Evolutionary conservation across 23 red algal species (phyloP).

Genomic region (Gracilaria gracilis): DNA sequence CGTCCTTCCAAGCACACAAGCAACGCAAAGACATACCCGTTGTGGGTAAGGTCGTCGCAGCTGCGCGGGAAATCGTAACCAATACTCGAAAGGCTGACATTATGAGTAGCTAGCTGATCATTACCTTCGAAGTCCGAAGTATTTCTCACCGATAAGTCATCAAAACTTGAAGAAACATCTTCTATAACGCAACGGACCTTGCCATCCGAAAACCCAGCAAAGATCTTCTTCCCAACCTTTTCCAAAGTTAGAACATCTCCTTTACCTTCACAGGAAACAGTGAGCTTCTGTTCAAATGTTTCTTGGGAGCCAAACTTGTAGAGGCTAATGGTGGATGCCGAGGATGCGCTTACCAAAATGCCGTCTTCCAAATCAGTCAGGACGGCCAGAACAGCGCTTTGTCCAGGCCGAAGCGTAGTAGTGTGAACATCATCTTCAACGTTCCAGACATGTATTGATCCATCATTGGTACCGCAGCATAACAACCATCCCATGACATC

Average conservation of each 20-base stretch:
- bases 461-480: constrained; percentile 72
- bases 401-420: constrained; percentile 32
- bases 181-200: constrained; percentile 73
- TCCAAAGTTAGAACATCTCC: constrained; percentile 74
- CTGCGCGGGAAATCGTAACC: constrained; percentile 42
- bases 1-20: constrained; percentile 38
- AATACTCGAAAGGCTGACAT: constrained; percentile 4
- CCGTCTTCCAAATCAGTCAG: constrained; percentile 42
- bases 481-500: constrained; percentile 54
- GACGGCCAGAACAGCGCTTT: constrained; percentile 56
- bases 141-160: not conserved
- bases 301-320: constrained; percentile 43
- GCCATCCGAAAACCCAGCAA: constrained; percentile 76
- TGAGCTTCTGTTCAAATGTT: constrained; percentile 38
- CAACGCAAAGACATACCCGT: constrained; percentile 69
- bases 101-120: not conserved
- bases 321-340: constrained; percentile 55
- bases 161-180: constrained; percentile 39
- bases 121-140: not conserved
- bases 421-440: constrained; percentile 43
- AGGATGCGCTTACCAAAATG: constrained; percentile 52
- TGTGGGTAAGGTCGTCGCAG: constrained; percentile 33
- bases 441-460: constrained; percentile 78
- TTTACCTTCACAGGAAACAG: constrained; percentile 65
- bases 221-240: constrained; percentile 55